Conservation (phyloP, 139 green algal genomes). For the Picocystis salinarum region DNA sequence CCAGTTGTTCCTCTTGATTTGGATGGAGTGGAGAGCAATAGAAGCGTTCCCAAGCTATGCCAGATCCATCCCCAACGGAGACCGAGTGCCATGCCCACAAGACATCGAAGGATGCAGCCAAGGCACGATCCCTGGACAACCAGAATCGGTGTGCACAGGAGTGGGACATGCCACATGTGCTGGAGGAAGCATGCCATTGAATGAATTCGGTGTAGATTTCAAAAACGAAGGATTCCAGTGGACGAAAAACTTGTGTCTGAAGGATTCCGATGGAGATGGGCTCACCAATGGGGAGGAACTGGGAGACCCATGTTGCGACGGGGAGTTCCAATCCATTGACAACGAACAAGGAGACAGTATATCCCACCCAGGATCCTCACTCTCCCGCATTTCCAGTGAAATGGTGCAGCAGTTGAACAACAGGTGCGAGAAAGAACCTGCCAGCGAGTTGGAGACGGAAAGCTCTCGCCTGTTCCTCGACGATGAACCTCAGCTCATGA, state of each 20-base stretch:
- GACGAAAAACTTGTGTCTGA: not conserved
- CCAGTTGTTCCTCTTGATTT: too few relatives aligned
- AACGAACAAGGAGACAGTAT: too few relatives aligned
- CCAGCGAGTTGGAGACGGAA: too few relatives aligned
- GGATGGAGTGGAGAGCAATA: too few relatives aligned
- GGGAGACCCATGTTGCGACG: slow-evolving; percentile 1
- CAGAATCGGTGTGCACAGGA: not conserved
- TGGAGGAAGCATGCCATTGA: not conserved
- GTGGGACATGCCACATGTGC: not conserved
- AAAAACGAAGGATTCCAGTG: not conserved
- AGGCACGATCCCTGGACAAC: too few relatives aligned
- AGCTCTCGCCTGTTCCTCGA: too few relatives aligned
- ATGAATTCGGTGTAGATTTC: not conserved
- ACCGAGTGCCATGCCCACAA: not conserved
- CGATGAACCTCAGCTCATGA: too few relatives aligned
- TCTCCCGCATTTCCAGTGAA: too few relatives aligned
- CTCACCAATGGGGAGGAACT: slow-evolving; percentile 4
- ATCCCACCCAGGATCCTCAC: too few relatives aligned
- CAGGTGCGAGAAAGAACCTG: too few relatives aligned
- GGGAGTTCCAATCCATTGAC: too few relatives aligned
- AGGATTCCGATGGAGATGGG: slow-evolving; percentile 2
- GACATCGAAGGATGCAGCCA: not conserved
- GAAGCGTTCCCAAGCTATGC: not conserved
- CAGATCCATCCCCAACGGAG: not conserved
- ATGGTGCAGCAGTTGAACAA: too few relatives aligned